phyloP scores from a whole-genome alignment of 164 flowering plant genomes.

The Stephania japonica region DNA sequence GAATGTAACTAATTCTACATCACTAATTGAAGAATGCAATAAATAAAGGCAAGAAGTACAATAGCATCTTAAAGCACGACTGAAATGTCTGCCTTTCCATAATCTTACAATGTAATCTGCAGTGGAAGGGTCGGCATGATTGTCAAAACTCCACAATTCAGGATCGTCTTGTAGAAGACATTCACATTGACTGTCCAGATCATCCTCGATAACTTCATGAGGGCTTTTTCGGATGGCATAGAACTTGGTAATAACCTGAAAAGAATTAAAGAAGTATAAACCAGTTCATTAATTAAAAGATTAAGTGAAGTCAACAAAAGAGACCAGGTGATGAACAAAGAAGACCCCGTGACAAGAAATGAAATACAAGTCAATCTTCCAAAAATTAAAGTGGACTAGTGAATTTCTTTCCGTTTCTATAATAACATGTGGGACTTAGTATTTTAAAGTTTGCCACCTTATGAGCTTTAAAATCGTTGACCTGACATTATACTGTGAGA shows the following conservation, averaged over 20 bases:
- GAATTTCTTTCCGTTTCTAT: neutral
- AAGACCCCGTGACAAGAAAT: too few relatives aligned
- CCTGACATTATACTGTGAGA: too few relatives aligned
- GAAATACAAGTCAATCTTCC: neutral
- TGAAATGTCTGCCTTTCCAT: neutral
- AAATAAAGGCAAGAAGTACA: neutral
- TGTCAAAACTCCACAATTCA: conserved; percentile 70
- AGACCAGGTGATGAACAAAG: neutral
- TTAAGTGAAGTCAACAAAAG: neutral
- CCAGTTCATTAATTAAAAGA: neutral
- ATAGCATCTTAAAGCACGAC: neutral
- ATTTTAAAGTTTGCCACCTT: too few relatives aligned
- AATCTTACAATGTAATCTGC: conserved; percentile 68
- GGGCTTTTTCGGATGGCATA: conserved; percentile 56
- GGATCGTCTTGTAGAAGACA: conserved; percentile 52
- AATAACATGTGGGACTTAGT: neutral
- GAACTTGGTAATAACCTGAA: conserved; percentile 71
- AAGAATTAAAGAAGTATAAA: conserved; percentile 7
- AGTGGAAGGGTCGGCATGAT: conserved; percentile 44
- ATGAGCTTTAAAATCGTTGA: too few relatives aligned
- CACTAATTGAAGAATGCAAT: neutral
- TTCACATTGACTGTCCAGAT: conserved; percentile 55
- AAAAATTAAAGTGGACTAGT: neutral
- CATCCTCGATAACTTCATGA: conserved; percentile 28
- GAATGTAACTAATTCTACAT: neutral